These are phyloP conservation scores for Tetrapisispora nanseiensis DNA, from an alignment of 805 yeast genomes.

Conservation along the genomic window DNA sequence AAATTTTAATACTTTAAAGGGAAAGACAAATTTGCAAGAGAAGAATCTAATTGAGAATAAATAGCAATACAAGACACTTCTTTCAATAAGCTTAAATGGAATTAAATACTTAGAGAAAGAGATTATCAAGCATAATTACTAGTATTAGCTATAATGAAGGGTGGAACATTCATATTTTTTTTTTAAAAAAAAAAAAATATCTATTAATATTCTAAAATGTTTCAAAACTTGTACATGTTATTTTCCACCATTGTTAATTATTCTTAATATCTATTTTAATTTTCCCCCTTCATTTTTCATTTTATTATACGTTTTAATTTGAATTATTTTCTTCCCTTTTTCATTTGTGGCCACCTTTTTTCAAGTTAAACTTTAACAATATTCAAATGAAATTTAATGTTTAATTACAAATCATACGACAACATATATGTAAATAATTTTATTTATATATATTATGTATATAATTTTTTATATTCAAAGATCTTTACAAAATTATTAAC, in stretches of 20 bases:
- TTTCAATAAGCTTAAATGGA: no score
- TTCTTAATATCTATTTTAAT: neutral
- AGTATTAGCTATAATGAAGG: no score
- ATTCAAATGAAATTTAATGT: constrained; percentile 1
- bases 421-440: constrained; percentile 2
- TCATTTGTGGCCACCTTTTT: no score
- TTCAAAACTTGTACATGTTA: constrained; percentile 1
- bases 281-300: neutral
- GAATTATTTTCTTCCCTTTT: neutral
- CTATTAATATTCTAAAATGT: constrained; percentile 2
- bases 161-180: no score
- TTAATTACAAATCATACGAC: neutral
- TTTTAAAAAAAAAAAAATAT: neutral
- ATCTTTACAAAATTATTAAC: constrained; percentile 2
- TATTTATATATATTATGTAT: constrained; percentile 1
- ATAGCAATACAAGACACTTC: no score
- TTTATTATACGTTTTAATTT: neutral
- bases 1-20: no score
- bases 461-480: constrained; percentile 3
- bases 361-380: neutral
- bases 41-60: no score
- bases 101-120: no score
- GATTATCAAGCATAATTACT: no score
- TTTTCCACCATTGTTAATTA: neutral
- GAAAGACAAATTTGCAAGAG: no score